A percentile compares a stretch with the other conserved stretches of the same genome.
These are phyloP conservation scores for Rossbeevera mucosa DNA, from an alignment of 768 basidiomycete genomes.

Conservation along the genomic window DNA sequence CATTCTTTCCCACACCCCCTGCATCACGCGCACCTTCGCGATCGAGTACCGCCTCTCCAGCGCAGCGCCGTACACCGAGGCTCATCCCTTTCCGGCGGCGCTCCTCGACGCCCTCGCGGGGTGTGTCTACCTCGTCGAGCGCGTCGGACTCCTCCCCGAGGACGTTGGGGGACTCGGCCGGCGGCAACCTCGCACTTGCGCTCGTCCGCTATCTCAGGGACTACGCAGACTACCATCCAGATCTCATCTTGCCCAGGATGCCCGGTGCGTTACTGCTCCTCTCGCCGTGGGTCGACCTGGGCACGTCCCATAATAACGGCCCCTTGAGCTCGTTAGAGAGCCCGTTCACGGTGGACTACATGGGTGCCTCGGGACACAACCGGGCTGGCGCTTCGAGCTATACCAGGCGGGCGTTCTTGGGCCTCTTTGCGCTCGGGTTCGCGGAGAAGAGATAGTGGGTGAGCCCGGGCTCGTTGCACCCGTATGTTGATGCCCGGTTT, in stretches of 20 bases:
- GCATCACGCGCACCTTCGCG: constrained; percentile 30
- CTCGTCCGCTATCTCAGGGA: constrained; percentile 36
- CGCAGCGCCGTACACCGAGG: constrained; percentile 21
- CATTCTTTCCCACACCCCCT: constrained; percentile 11
- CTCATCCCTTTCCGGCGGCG: constrained; percentile 48
- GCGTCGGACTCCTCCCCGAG: constrained; percentile 36
- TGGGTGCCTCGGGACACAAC: constrained; percentile 14
- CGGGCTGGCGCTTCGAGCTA: constrained; percentile 1
- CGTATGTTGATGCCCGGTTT: constrained; percentile 40
- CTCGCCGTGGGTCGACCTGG: constrained; percentile 30
- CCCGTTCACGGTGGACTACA: constrained; percentile 25
- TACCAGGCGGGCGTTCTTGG: constrained; percentile 37
- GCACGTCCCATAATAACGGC: constrained; percentile 18
- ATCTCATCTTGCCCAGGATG: constrained; percentile 16
- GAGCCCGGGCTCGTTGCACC: constrained; percentile 51
- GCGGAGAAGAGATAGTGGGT: constrained; percentile 51
- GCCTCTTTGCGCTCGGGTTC: constrained; percentile 44
- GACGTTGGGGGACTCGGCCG: constrained; percentile 55
- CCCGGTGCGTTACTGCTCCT: constrained; percentile 33
- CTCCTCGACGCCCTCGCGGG: constrained; percentile 50
- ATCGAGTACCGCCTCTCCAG: constrained; percentile 48
- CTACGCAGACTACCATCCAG: constrained; percentile 8
- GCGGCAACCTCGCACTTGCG: constrained; percentile 44
- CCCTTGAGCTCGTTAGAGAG: constrained; percentile 37
- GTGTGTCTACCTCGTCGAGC: constrained; percentile 45